Evolutionary conservation across 192 early-diverging fungal genomes (phyloP).

Genomic region (Coemansia sp.): DNA sequence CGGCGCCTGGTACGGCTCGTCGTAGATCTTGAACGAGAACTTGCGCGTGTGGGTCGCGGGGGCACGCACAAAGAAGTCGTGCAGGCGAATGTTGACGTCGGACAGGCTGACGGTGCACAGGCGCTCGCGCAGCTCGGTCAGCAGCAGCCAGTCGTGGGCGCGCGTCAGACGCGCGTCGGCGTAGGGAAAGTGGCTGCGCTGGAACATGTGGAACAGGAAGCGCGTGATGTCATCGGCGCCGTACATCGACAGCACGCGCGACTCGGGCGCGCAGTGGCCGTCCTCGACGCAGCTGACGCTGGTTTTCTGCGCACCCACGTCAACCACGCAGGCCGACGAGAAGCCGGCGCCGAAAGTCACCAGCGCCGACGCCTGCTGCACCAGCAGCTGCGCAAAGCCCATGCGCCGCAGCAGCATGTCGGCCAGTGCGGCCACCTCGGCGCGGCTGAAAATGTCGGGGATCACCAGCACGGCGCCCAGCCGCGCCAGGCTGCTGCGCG

Average conservation of each 20-base stretch:
- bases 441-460: constrained; percentile 68
- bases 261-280: constrained; percentile 70
- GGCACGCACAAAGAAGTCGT: constrained; percentile 75
- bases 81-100: constrained; percentile 78
- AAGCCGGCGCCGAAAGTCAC: constrained; percentile 86
- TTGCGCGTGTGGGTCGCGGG: constrained; percentile 64
- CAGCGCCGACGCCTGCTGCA: constrained; percentile 78
- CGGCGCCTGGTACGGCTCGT: constrained; percentile 76
- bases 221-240: constrained; percentile 89
- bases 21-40: constrained; percentile 82
- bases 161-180: constrained; percentile 57
- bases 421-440: constrained; percentile 61
- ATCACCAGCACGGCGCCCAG: constrained; percentile 75
- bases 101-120: constrained; percentile 81
- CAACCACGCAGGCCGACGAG: constrained; percentile 80
- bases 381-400: constrained; percentile 68
- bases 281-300: constrained; percentile 81
- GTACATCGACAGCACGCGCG: constrained; percentile 62
- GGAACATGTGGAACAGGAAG: constrained; percentile 63
- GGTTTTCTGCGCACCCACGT: constrained; percentile 88
- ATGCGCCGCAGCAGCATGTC: constrained; percentile 69
- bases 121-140: constrained; percentile 78
- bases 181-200: constrained; percentile 72
- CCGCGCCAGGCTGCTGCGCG: constrained; percentile 52
- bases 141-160: constrained; percentile 68